Evolutionary conservation across 225 moss, liverwort and hornwort genomes (phyloP).

Genomic region (Antitrichia curtipendula): DNA sequence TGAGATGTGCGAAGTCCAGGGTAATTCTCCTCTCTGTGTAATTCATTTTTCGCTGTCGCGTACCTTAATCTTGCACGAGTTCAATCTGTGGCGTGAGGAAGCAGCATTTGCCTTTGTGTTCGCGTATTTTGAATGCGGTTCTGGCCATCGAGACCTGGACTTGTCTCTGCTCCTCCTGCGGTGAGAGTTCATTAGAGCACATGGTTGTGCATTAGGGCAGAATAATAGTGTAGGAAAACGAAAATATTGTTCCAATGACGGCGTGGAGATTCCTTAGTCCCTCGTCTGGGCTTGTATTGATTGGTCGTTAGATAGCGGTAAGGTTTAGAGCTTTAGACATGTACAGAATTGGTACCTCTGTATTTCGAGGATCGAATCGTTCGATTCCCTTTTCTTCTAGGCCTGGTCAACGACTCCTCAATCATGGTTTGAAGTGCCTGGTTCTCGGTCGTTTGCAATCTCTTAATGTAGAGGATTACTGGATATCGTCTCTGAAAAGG

Average conservation of each 20-base stretch:
- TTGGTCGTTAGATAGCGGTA: neutral
- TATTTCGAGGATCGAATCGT: neutral
- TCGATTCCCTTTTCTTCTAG: neutral
- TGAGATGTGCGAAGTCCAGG: neutral
- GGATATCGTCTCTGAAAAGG: neutral
- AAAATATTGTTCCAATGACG: no score
- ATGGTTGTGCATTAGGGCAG: neutral
- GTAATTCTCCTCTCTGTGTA: neutral
- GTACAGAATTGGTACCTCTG: no score
- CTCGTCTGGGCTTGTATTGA: neutral
- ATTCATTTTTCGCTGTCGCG: neutral
- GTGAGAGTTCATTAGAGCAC: neutral
- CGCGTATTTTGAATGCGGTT: neutral
- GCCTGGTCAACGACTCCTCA: neutral
- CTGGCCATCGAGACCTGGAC: neutral
- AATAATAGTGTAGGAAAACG: no score
- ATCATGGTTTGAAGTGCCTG: neutral
- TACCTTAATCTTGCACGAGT: neutral
- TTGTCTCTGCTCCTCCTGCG: neutral
- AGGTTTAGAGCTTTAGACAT: neutral
- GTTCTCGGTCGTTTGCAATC: neutral
- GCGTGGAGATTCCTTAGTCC: neutral
- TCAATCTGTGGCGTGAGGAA: neutral
- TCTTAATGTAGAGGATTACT: neutral
- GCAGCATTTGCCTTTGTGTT: neutral